Percentiles rank a stretch among this genome's conserved stretches.
These are phyloP conservation scores for Akanthomyces dipterigenus DNA, from an alignment of 2,329 filamentous ascomycete species.

Conservation along the genomic window DNA sequence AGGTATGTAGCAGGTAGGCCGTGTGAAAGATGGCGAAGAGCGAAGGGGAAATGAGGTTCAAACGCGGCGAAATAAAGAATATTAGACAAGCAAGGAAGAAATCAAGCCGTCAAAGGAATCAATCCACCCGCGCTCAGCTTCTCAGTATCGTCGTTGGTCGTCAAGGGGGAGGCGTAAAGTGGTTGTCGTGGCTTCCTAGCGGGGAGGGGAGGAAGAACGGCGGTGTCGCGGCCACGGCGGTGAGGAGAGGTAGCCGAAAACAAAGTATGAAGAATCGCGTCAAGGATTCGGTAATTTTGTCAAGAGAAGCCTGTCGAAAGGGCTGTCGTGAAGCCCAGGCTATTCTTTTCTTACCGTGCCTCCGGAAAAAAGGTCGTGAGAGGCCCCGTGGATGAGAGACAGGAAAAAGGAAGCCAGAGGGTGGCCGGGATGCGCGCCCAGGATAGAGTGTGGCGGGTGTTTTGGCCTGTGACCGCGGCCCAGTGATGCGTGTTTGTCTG, in stretches of 20 bases:
- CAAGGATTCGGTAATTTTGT: neutral
- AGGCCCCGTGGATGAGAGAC: neutral
- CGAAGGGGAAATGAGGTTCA: neutral
- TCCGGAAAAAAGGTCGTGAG: neutral
- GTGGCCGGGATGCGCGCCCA: slow-evolving; percentile 5
- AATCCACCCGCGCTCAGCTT: neutral
- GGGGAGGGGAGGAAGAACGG: neutral
- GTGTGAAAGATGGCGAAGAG: neutral
- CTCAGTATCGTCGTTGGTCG: neutral
- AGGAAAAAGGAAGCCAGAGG: neutral
- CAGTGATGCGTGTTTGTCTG: neutral
- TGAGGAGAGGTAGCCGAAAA: neutral
- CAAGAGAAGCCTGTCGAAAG: slow-evolving; percentile 5
- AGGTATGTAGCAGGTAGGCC: neutral
- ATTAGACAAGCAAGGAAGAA: neutral
- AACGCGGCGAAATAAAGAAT: neutral
- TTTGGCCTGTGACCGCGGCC: slow-evolving; percentile 7
- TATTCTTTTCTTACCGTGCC: neutral
- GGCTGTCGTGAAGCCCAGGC: slow-evolving; percentile 11
- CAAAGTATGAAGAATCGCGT: neutral
- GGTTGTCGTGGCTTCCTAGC: slow-evolving; percentile 6
- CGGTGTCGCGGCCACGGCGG: neutral
- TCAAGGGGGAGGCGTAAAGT: neutral
- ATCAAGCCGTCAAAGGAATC: neutral
- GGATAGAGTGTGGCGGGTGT: slow-evolving; percentile 1